Evolutionary conservation across 768 basidiomycete species (phyloP), one percentile per base, ranked within the genome.

Genomic region (Termitomyces sp.): DNA sequence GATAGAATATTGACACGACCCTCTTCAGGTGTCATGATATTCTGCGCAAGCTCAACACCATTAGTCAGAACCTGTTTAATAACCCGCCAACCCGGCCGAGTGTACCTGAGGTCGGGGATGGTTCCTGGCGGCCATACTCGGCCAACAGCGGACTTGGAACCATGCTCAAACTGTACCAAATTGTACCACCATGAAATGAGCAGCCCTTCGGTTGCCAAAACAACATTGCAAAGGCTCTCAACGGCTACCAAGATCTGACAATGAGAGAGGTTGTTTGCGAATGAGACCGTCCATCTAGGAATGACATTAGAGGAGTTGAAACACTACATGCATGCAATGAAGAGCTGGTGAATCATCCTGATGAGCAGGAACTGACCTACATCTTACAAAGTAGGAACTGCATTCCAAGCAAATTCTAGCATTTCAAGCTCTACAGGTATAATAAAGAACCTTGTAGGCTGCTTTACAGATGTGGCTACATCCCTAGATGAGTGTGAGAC

Each of bases 221-320:
- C 86, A 37, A 87, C 74, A 68, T 96, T 94, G 69, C 96, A 98
- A 46, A 98, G 72, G 50, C 81, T 80, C 73, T 99, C 97, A 43
- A 98, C 75, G 45, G 88, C 86, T 40, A 83, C 80, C 60, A 98
- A 81, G 10, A 88, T 83, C 72, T 96, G 85, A 17, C 93, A 86
- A 34, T 86, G 85, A 2, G 89, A 99, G 79, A 0, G 94, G 92
- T 46, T 92, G 89, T 65, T 80, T 83, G 54, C 79, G 79, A 56
- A 89, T 79, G 10, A 88, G 77, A 37, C 85, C 83, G 31, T 83
- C 83, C n/a, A 79, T 81, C 88, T 90, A 10, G 7, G 61, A 59
- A 17, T 3, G 29, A 53, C 40, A 54, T 36, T 25, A 25, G 25
- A 25, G 25, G 25, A 25, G 25, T 25, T 25, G 25, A 25, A 25